phyloP scores from a whole-genome alignment of 148 eudicot species.

The Polygonum maritimum region DNA sequence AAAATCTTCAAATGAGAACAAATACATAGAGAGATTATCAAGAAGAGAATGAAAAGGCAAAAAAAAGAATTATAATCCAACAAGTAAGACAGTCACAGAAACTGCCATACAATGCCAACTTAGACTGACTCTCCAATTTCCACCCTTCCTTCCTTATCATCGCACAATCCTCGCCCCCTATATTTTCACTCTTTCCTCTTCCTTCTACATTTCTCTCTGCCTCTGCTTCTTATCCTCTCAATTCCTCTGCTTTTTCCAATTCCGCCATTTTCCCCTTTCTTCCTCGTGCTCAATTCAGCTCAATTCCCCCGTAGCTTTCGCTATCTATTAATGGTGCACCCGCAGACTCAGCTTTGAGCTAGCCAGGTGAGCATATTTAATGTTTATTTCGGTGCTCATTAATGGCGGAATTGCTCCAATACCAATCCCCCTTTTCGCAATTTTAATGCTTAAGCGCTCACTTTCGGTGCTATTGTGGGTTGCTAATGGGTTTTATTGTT shows the following conservation, averaged over 20 bases:
- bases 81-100: constrained; percentile 8
- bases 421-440: neutral
- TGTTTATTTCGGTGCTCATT: neutral
- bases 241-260: neutral
- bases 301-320: neutral
- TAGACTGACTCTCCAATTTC: constrained; percentile 77
- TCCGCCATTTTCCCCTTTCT: neutral
- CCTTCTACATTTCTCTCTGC: constrained; percentile 14
- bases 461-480: neutral
- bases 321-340: neutral
- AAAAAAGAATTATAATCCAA: neutral
- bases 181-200: constrained; percentile 15
- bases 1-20: neutral
- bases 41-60: constrained; percentile 14
- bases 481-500: neutral
- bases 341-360: too few relatives aligned
- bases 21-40: neutral
- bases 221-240: constrained; percentile 10
- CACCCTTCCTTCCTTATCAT: constrained; percentile 99
- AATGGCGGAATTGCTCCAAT: neutral
- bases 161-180: constrained; percentile 21
- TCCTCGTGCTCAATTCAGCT: neutral
- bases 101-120: constrained; percentile 53
- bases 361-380: neutral
- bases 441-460: neutral